Conservation (phyloP, 176 grass and related monocot species). For the Hyparrhenia diplandra region DNA sequence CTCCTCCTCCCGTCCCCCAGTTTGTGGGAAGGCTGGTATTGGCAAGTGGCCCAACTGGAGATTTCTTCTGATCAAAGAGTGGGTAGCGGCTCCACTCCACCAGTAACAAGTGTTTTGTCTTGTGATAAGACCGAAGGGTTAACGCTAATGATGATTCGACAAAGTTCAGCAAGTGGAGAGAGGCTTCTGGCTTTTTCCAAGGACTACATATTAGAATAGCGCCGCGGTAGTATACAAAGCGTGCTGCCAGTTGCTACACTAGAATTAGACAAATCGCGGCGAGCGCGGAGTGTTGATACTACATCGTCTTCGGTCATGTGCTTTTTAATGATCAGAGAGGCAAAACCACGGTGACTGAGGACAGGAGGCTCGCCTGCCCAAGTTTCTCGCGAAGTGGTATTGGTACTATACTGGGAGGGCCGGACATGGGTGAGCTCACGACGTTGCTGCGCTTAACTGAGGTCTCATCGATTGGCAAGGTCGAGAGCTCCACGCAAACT, state of each 20-base stretch:
- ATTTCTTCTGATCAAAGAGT: background rate
- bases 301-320: background rate
- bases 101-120: background rate
- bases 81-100: background rate
- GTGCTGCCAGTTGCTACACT: too few species aligned
- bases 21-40: slow-evolving; percentile 36
- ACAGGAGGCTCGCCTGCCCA: background rate
- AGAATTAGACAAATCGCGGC: background rate
- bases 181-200: background rate
- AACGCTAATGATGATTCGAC: background rate
- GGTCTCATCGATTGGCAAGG: too few species aligned
- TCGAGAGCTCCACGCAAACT: background rate
- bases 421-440: background rate
- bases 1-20: background rate
- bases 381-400: background rate
- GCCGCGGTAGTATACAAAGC: background rate
- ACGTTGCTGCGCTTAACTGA: too few species aligned
- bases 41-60: background rate
- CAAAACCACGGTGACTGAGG: background rate
- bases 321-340: background rate
- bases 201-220: too few species aligned
- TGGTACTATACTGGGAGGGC: background rate
- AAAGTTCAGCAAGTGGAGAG: background rate
- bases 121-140: background rate
- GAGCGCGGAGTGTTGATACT: background rate